Conservation (phyloP, 352 stramenopile species). For the Globisporangium alternatum region DNA sequence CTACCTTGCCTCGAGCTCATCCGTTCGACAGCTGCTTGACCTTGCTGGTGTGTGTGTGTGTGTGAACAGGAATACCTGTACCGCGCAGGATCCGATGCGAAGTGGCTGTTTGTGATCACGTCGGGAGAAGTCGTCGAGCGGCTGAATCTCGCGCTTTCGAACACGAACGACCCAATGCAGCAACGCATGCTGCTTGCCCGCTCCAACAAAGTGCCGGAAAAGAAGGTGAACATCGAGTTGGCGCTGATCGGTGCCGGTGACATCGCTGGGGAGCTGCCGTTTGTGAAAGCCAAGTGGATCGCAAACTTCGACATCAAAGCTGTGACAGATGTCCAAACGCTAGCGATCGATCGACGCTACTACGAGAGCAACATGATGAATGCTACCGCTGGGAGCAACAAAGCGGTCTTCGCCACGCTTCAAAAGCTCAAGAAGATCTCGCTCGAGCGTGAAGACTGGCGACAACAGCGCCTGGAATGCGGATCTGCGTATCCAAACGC, state of each 20-base stretch:
- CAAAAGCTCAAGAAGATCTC: constrained; percentile 46
- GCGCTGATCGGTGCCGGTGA: constrained; percentile 55
- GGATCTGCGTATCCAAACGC: constrained; percentile 63
- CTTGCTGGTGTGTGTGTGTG: background rate
- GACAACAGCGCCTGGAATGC: constrained; percentile 67
- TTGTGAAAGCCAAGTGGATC: constrained; percentile 47
- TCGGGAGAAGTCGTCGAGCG: constrained; percentile 66
- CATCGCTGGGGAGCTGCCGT: constrained; percentile 56
- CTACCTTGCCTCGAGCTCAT: background rate
- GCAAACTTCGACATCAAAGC: constrained; percentile 68
- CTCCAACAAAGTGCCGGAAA: constrained; percentile 39
- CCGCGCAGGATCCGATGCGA: constrained; percentile 52
- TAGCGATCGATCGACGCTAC: constrained; percentile 58
- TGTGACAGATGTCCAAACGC: constrained; percentile 55
- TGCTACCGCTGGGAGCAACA: constrained; percentile 41
- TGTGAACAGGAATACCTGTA: constrained; percentile 63
- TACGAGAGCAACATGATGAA: constrained; percentile 58
- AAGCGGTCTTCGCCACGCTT: constrained; percentile 33
- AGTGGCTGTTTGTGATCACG: constrained; percentile 75
- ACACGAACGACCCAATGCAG: constrained; percentile 20
- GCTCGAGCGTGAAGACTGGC: constrained; percentile 65
- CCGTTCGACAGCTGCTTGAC: background rate
- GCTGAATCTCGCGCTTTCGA: constrained; percentile 42
- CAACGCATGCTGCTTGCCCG: constrained; percentile 25
- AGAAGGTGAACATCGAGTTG: constrained; percentile 72